Percentiles rank a stretch among this genome's conserved stretches.
These are phyloP conservation scores for Gamsiella multidivaricata DNA, from an alignment of 192 early-diverging fungal species.

Conservation along the genomic window DNA sequence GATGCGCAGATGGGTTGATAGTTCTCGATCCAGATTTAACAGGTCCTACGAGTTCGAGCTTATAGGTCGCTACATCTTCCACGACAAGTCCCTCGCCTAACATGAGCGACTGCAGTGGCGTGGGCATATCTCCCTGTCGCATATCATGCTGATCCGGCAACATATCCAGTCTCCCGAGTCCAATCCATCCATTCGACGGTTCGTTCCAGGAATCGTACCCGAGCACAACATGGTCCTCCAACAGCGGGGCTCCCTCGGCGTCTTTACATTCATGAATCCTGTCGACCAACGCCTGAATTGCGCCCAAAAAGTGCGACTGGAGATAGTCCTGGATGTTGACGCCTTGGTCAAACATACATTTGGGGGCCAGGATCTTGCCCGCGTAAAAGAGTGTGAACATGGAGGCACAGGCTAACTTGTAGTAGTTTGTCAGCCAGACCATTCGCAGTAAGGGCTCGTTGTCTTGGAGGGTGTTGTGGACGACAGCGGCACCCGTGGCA, in stretches of 20 bases:
- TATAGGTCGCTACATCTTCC: constrained; percentile 44
- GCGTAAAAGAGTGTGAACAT: constrained; percentile 70
- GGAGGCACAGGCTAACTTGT: constrained; percentile 61
- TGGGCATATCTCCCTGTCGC: constrained; percentile 63
- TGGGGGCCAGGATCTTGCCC: constrained; percentile 60
- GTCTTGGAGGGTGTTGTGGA: constrained; percentile 56
- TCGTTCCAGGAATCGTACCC: constrained; percentile 71
- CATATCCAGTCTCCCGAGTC: constrained; percentile 43
- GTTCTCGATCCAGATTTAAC: constrained; percentile 33
- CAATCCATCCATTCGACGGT: constrained; percentile 65
- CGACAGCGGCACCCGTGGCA: constrained; percentile 60
- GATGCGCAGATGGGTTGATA: constrained; percentile 38
- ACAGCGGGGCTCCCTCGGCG: constrained; percentile 11
- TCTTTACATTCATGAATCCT: constrained; percentile 37
- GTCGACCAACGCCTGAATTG: constrained; percentile 52
- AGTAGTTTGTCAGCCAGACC: constrained; percentile 71
- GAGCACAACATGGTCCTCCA: constrained; percentile 57
- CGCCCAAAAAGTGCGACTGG: constrained; percentile 58
- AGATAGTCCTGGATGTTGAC: constrained; percentile 65
- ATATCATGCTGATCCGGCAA: constrained; percentile 55
- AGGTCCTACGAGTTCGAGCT: constrained; percentile 24
- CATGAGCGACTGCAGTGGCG: constrained; percentile 58
- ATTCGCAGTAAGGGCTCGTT: constrained; percentile 56
- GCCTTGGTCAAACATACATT: constrained; percentile 51
- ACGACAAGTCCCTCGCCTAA: constrained; percentile 55